Conservation (phyloP, 108 stramenopile species). For the Skeletonema grethae region DNA sequence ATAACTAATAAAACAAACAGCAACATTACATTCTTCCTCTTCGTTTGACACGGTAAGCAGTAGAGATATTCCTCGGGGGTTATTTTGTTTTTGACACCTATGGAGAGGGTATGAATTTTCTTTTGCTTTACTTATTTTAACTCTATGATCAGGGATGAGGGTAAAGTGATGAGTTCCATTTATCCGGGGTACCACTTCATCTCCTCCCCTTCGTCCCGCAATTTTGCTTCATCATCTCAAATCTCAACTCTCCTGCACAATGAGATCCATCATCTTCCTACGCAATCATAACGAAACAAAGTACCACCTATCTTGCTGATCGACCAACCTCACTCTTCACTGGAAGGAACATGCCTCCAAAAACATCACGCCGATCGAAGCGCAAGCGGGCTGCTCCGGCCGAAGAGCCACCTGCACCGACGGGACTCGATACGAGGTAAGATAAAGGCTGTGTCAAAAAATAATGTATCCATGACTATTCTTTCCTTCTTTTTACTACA, state of each 20-base stretch:
- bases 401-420: neutral
- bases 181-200: too few species aligned
- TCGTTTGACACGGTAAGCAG: too few species aligned
- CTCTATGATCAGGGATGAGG: too few species aligned
- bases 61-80: too few species aligned
- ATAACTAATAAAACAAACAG: too few species aligned
- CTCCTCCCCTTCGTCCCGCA: neutral
- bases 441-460: too few species aligned
- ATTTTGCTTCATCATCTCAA: neutral
- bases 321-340: neutral
- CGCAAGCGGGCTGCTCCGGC: conserved; percentile 9
- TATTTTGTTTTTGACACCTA: too few species aligned
- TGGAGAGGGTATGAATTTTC: too few species aligned
- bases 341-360: neutral
- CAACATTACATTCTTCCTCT: too few species aligned
- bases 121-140: too few species aligned
- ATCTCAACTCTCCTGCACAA: neutral
- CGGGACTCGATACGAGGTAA: neutral
- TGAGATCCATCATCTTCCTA: neutral
- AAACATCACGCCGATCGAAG: conserved; percentile 20
- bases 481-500: neutral
- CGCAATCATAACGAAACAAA: neutral
- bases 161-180: too few species aligned
- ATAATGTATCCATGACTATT: too few species aligned
- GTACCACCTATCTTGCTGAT: neutral